A percentile compares a stretch with the other conserved stretches of the same genome.
These are phyloP conservation scores for Podila verticillata DNA, from an alignment of 192 early-diverging fungal genomes.

Conservation along the genomic window DNA sequence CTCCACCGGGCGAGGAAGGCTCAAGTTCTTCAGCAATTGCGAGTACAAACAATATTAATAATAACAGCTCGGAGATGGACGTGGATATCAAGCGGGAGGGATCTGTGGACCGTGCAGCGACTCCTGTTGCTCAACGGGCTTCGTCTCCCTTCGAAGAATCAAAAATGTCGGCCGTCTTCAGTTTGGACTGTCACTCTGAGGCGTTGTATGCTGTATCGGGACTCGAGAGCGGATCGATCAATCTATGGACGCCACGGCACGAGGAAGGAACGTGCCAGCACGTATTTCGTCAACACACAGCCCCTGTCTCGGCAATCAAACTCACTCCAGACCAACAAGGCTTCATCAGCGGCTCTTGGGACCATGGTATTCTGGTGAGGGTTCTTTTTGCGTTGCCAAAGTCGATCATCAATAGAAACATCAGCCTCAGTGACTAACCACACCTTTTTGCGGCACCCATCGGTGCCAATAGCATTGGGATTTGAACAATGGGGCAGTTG, in stretches of 20 bases:
- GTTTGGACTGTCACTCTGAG: constrained; percentile 92
- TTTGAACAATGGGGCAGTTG: constrained; percentile 78
- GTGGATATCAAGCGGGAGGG: constrained; percentile 30
- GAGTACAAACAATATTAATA: constrained; percentile 18
- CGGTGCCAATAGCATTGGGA: constrained; percentile 75
- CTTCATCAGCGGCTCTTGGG: constrained; percentile 96
- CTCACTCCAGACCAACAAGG: constrained; percentile 84
- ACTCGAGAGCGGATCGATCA: constrained; percentile 83
- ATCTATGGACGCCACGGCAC: constrained; percentile 88
- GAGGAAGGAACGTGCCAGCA: constrained; percentile 94
- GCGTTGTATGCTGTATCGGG: constrained; percentile 88
- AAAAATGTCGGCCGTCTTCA: constrained; percentile 91
- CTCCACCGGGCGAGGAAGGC: constrained; percentile 21
- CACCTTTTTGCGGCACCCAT: neutral
- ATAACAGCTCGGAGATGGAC: constrained; percentile 1
- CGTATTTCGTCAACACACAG: constrained; percentile 81
- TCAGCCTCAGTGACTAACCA: neutral
- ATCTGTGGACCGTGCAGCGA: constrained; percentile 6
- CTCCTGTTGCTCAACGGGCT: constrained; percentile 8
- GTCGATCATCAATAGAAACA: neutral
- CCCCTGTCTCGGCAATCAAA: constrained; percentile 84
- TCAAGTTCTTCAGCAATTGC: neutral
- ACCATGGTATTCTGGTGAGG: constrained; percentile 77
- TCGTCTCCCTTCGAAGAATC: constrained; percentile 53
- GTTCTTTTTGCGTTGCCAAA: neutral